Evolutionary conservation across 805 yeast genomes (phyloP).

Genomic region (Schizosaccharomyces octosporus): DNA sequence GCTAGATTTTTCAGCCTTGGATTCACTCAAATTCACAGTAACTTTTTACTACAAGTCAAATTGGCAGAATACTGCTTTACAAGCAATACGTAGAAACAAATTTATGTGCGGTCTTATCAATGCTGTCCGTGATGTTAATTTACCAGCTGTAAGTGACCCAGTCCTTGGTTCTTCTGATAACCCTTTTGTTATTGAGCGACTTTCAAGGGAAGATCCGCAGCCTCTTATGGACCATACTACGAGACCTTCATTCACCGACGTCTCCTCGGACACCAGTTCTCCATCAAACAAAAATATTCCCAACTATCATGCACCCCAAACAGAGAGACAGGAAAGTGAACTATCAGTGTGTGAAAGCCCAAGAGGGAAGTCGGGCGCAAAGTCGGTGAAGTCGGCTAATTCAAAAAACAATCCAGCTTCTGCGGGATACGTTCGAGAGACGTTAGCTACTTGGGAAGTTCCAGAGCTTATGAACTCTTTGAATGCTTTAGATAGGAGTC

Average conservation of each 20-base stretch:
- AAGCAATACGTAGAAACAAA: conserved; percentile 4
- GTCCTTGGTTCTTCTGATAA: neutral
- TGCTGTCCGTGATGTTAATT: neutral
- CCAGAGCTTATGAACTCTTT: neutral
- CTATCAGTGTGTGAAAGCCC: neutral
- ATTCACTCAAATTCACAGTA: conserved; percentile 4
- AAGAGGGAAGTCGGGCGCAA: neutral
- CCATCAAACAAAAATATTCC: neutral
- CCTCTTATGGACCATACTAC: neutral
- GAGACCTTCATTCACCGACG: neutral
- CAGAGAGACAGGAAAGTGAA: neutral
- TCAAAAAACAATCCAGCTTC: neutral
- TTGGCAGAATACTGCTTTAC: conserved; percentile 12
- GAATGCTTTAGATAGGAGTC: neutral
- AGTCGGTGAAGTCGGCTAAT: neutral
- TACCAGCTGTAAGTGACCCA: neutral
- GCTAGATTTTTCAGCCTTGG: neutral
- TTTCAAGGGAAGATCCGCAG: neutral
- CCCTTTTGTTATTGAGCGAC: neutral
- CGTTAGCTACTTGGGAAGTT: neutral
- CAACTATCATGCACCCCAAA: neutral
- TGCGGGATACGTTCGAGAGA: neutral
- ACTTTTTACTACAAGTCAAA: conserved; percentile 13
- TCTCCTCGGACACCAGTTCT: neutral
- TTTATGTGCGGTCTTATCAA: conserved; percentile 4